Evolutionary conservation across 345 rosid genomes (phyloP), one percentile per base, ranked within the genome.

Genomic region (Crucihimalaya himalaica): DNA sequence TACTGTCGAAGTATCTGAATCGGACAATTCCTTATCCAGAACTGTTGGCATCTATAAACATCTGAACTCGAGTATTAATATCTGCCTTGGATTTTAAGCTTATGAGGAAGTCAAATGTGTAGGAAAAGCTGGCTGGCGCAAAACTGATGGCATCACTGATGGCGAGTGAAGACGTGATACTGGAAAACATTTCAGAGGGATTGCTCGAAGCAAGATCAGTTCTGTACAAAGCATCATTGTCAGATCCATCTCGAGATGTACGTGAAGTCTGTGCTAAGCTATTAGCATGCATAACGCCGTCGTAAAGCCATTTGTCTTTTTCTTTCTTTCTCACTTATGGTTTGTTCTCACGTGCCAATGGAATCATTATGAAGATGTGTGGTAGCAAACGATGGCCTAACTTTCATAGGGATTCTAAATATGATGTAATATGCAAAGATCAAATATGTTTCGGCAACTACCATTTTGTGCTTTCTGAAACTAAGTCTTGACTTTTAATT

Each of bases 61-160:
- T 29, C 28, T 40, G 64, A 68, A 54, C 40, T 54, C 40, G 51
- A 68, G 43, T 37, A 42, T 42, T 12, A 56, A 19, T 57, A 45
- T 16, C 45, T 20, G 56, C 55, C 56, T 43, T 31, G 61, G 34
- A 28, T 27, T 43, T 65, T 53, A 47, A 56, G 67, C 66, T 68
- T 51, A 37, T 51, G 40, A 6, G 5, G 14, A 47, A 48, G 64
- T 43, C 43, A 35, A 40, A 32, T 64, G 50, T 70, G 70, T 72
- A 93, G 98, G 97, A 93, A 83, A 89, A 81, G 79, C 76, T 93
- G 79, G 92, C 86, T 15, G 85, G 89, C 64, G 94, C 92, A 18
- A 93, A 91, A 84, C 90, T 93, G 52, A 80, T 87, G 85, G 84
- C 93, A 55, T 84, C 93, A 48, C 91, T 93, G 54, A 85, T 93